phyloP scores from a whole-genome alignment of 371 early-diverging fungal genomes.

The Apophysomyces trapeziformis region DNA sequence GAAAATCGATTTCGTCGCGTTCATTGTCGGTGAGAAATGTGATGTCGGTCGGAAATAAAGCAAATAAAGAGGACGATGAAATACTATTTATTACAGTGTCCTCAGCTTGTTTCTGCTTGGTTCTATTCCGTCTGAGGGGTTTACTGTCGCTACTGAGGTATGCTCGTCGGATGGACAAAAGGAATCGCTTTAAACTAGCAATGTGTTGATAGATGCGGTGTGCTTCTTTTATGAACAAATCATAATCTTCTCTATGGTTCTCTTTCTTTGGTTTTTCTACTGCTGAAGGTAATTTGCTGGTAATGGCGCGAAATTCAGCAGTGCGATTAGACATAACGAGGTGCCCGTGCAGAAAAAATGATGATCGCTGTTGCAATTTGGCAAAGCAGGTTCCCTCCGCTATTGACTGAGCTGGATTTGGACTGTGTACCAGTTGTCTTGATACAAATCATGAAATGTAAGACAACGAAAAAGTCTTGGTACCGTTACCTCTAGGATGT shows the following conservation, averaged over 20 bases:
- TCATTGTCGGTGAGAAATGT: constrained; percentile 49
- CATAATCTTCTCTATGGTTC: constrained; percentile 28
- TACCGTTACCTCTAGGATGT: too few species aligned
- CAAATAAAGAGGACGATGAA: constrained; percentile 31
- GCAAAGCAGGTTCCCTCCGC: too few species aligned
- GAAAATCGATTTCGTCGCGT: constrained; percentile 65
- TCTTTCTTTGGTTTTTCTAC: constrained; percentile 10
- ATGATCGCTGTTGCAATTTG: too few species aligned
- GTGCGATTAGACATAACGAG: constrained; percentile 28
- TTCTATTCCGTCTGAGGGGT: constrained; percentile 15
- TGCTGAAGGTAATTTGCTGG: constrained; percentile 7
- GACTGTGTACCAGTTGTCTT: too few species aligned
- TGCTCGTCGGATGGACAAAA: constrained; percentile 49
- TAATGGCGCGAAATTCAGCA: constrained; percentile 26
- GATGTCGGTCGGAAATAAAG: constrained; percentile 37
- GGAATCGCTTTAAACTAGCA: constrained; percentile 42
- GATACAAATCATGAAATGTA: too few species aligned
- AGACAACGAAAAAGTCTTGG: too few species aligned
- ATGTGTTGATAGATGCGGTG: constrained; percentile 56
- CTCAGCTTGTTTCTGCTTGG: background rate
- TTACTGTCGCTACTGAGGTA: constrained; percentile 43
- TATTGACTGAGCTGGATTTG: too few species aligned
- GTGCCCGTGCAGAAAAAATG: background rate
- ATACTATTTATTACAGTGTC: constrained; percentile 8
- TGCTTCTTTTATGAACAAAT: constrained; percentile 56